These are phyloP conservation scores for Udeniomyces megalosporus DNA, from an alignment of 768 basidiomycete species.

Conservation along the genomic window DNA sequence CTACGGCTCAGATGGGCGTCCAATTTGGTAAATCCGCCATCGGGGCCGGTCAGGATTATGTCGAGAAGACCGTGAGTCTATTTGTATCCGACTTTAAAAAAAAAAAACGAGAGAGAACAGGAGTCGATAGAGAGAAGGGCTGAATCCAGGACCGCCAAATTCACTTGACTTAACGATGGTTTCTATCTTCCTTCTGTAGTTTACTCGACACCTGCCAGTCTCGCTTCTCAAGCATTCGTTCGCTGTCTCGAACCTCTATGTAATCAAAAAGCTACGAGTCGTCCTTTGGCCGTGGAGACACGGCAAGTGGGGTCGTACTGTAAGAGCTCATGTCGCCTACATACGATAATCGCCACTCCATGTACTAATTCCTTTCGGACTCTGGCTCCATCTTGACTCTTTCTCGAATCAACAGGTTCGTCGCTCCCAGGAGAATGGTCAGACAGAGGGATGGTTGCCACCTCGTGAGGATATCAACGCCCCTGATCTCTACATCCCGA, in stretches of 20 bases:
- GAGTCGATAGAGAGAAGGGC: no score
- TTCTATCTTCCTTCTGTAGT: conserved; percentile 34
- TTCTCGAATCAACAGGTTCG: not conserved
- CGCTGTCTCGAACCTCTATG: conserved; percentile 91
- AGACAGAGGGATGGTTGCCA: conserved; percentile 50
- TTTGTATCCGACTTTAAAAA: not conserved
- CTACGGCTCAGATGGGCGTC: conserved; percentile 90
- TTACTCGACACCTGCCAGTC: conserved; percentile 61
- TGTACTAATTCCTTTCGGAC: no score
- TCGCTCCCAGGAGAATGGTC: conserved; percentile 5
- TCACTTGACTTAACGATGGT: no score
- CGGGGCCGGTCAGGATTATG: conserved; percentile 84
- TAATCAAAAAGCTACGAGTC: conserved; percentile 69
- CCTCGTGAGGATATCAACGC: conserved; percentile 90
- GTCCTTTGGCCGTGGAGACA: conserved; percentile 94
- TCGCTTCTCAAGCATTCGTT: conserved; percentile 74
- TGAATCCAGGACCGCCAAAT: no score
- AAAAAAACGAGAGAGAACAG: not conserved
- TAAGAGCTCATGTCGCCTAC: no score
- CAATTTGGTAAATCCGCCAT: conserved; percentile 85
- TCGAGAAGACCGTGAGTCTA: conserved; percentile 70
- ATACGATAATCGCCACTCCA: no score
- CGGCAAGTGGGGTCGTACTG: conserved; percentile 58
- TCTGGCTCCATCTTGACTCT: not conserved
- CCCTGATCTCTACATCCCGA: conserved; percentile 91